Percentiles rank a stretch among this genome's conserved stretches.
phyloP scores from a whole-genome alignment of 352 stramenopile genomes.

The Phytopythium aichiense region DNA sequence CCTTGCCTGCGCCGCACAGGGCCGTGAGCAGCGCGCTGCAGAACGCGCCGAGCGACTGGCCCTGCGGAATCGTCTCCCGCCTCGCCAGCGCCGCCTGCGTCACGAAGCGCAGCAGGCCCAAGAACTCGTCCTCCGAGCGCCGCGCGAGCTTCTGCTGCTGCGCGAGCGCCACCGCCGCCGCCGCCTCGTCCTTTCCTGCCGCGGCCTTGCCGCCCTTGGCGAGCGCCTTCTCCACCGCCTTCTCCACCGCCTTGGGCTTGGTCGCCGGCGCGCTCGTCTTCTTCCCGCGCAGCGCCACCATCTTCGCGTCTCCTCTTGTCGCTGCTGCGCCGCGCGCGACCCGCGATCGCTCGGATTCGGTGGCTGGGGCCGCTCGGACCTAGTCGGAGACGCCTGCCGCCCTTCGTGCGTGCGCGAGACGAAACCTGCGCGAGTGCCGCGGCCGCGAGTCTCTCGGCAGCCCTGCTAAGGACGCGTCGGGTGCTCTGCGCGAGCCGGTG shows the following conservation, averaged over 20 bases:
- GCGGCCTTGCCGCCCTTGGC: constrained; percentile 14
- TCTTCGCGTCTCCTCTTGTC: constrained; percentile 6
- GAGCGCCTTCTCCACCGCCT: constrained; percentile 21
- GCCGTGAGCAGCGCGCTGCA: constrained; percentile 54
- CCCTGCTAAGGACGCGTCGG: too few relatives aligned
- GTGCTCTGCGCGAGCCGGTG: too few relatives aligned
- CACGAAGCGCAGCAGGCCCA: constrained; percentile 44
- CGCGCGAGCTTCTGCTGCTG: constrained; percentile 25
- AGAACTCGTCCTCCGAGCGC: constrained; percentile 39
- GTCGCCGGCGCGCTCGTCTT: constrained; percentile 55
- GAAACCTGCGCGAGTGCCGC: not conserved
- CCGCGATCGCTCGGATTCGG: not conserved
- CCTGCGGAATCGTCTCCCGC: constrained; percentile 8
- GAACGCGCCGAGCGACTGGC: constrained; percentile 16
- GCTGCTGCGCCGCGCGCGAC: not conserved
- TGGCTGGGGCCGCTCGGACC: not conserved
- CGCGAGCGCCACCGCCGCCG: constrained; percentile 5
- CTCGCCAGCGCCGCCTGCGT: constrained; percentile 35
- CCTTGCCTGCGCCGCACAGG: constrained; percentile 47
- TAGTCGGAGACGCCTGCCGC: constrained; percentile 1
- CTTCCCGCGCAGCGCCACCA: constrained; percentile 72
- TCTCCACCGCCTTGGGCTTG: constrained; percentile 53
- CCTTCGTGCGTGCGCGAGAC: not conserved
- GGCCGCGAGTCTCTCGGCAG: not conserved
- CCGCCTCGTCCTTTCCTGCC: constrained; percentile 16